phyloP scores from a whole-genome alignment of 1,284 basidiomycete genomes.

The Polyporus tsugae region DNA sequence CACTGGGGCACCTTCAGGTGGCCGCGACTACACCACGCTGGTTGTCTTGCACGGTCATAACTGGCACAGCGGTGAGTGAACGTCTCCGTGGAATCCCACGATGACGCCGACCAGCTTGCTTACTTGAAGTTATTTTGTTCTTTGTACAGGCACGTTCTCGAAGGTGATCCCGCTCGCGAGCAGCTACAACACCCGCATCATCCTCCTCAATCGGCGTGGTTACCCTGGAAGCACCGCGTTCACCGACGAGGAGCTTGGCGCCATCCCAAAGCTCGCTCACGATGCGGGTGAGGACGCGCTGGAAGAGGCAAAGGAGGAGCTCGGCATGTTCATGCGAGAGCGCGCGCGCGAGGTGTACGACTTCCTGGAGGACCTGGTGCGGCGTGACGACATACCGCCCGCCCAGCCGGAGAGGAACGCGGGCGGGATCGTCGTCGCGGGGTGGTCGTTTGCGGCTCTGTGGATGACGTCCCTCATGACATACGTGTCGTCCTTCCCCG shows the following conservation, averaged over 20 bases:
- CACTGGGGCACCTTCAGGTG: constrained; percentile 17
- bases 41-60: constrained; percentile 27
- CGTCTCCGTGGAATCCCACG: background rate
- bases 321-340: constrained; percentile 15
- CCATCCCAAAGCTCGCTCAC: background rate
- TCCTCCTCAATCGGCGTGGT: constrained; percentile 4
- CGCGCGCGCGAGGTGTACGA: constrained; percentile 25
- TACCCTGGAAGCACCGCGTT: background rate
- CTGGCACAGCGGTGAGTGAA: constrained; percentile 25
- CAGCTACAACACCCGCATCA: constrained; percentile 3
- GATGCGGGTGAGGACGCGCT: background rate
- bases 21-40: constrained; percentile 23
- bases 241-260: background rate
- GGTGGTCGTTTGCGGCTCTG: constrained; percentile 25
- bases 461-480: constrained; percentile 29
- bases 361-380: constrained; percentile 24
- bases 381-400: constrained; percentile 9
- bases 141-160: background rate
- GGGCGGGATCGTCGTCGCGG: constrained; percentile 27
- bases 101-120: background rate
- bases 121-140: background rate
- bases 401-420: background rate
- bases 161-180: background rate
- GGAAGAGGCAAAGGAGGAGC: background rate
- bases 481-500: constrained; percentile 10